Conservation (phyloP, 208 protist species). For the Trypanosoma grayi region DNA sequence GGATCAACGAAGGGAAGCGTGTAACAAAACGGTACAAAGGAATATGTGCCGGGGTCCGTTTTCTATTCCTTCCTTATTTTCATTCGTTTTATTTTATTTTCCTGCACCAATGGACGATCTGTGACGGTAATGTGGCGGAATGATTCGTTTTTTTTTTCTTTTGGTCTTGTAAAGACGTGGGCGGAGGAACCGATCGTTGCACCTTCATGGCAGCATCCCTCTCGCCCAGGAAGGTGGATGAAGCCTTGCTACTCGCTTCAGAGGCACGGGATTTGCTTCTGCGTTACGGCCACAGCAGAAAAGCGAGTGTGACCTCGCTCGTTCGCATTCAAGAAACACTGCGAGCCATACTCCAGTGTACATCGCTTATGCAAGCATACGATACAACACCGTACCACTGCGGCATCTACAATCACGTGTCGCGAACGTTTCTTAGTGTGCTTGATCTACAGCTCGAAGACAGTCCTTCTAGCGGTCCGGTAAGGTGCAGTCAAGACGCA, state of each 20-base stretch:
- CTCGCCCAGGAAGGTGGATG: slow-evolving; percentile 21
- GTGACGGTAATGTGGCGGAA: too few relatives aligned
- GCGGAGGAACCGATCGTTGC: too few relatives aligned
- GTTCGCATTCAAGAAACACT: slow-evolving; percentile 18
- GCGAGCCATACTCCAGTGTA: slow-evolving; percentile 16
- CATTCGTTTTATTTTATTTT: neutral
- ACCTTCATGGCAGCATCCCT: slow-evolving; percentile 13
- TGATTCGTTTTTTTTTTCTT: slow-evolving; percentile 5
- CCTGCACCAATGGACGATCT: too few relatives aligned
- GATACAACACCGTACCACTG: slow-evolving; percentile 16
- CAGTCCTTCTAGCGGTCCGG: neutral
- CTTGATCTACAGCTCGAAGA: slow-evolving; percentile 24
- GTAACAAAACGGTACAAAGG: too few relatives aligned
- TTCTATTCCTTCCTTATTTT: neutral
- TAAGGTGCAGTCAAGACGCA: neutral
- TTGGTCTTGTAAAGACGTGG: neutral
- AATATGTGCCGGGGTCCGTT: too few relatives aligned
- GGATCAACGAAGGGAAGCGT: too few relatives aligned
- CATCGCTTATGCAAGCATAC: slow-evolving; percentile 26
- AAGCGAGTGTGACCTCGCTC: slow-evolving; percentile 5
- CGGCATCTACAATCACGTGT: slow-evolving; percentile 23
- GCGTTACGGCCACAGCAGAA: slow-evolving; percentile 18
- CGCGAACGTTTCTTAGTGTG: slow-evolving; percentile 21
- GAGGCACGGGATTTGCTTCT: slow-evolving; percentile 20
- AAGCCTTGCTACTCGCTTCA: slow-evolving; percentile 15